These are phyloP conservation scores for Aspergillus piperis DNA, from an alignment of 2,329 filamentous ascomycete genomes.

Conservation along the genomic window DNA sequence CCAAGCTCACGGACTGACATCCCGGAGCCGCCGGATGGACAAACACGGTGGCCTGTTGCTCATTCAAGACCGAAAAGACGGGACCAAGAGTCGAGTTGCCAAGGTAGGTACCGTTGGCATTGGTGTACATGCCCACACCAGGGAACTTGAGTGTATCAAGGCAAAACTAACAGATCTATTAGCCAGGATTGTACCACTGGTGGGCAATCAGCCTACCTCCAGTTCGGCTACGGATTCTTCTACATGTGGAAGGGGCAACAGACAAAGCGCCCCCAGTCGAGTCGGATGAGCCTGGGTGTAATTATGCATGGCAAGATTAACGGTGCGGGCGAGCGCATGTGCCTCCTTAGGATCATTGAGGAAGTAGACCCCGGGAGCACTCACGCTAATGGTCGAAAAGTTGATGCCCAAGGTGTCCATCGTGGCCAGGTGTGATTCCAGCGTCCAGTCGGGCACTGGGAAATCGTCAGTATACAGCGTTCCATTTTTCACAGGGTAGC, in stretches of 20 bases:
- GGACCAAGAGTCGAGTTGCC: neutral
- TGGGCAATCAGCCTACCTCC: neutral
- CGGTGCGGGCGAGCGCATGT: neutral
- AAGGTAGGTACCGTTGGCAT: slow-evolving; percentile 6
- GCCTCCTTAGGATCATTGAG: neutral
- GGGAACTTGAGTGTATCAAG: slow-evolving; percentile 1
- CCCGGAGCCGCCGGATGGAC: slow-evolving; percentile 4
- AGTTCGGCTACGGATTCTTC: neutral
- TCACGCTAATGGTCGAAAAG: slow-evolving; percentile 5
- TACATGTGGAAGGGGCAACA: neutral
- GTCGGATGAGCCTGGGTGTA: slow-evolving; percentile 1
- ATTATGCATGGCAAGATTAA: neutral
- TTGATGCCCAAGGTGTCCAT: slow-evolving; percentile 1
- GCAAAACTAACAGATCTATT: neutral
- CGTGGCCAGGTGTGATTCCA: neutral
- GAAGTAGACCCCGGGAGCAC: neutral
- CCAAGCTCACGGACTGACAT: slow-evolving; percentile 5
- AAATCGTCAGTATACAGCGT: neutral
- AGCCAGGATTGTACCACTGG: neutral
- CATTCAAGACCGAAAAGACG: neutral
- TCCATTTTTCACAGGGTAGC: neutral
- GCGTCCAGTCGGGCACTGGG: slow-evolving; percentile 4
- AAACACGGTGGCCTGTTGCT: slow-evolving; percentile 1
- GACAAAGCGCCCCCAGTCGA: neutral
- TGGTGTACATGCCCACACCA: slow-evolving; percentile 5